Conservation (phyloP, 257 asterid species). For the Lycium barbarum region DNA sequence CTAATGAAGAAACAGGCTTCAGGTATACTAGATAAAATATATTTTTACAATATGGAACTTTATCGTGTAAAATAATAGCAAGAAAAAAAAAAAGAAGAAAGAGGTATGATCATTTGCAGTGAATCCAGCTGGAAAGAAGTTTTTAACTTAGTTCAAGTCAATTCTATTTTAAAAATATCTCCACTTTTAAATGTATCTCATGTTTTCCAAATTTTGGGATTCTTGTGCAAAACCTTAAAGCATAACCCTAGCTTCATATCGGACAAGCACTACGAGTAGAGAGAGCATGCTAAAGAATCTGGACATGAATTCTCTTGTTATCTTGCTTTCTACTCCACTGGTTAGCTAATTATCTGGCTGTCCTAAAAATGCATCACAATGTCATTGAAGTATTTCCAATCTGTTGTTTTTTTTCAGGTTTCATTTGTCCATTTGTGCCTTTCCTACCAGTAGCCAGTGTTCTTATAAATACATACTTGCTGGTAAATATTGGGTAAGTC, state of each 20-base stretch:
- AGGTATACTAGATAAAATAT: background rate
- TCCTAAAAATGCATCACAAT: conserved; percentile 3
- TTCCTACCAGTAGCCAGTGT: conserved; percentile 40
- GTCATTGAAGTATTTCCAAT: conserved; percentile 8
- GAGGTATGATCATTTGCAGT: background rate
- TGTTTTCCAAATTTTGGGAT: background rate
- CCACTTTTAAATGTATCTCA: background rate
- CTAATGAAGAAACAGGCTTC: conserved; percentile 1
- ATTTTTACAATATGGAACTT: background rate
- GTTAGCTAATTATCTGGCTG: background rate
- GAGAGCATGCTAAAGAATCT: background rate
- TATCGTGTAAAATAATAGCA: background rate
- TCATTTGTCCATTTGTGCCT: conserved; percentile 50
- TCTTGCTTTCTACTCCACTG: background rate
- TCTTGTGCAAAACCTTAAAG: background rate
- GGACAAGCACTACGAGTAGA: background rate
- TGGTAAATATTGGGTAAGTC: conserved; percentile 46
- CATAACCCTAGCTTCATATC: background rate
- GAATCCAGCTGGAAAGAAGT: conserved; percentile 5
- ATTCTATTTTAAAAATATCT: background rate
- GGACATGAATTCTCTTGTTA: background rate
- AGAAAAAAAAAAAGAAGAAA: background rate
- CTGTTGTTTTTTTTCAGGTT: conserved; percentile 36
- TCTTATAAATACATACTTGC: conserved; percentile 45
- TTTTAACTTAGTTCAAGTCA: background rate